Conservation (phyloP, 495 filamentous ascomycete genomes). For the Trichoderma erinaceum region DNA sequence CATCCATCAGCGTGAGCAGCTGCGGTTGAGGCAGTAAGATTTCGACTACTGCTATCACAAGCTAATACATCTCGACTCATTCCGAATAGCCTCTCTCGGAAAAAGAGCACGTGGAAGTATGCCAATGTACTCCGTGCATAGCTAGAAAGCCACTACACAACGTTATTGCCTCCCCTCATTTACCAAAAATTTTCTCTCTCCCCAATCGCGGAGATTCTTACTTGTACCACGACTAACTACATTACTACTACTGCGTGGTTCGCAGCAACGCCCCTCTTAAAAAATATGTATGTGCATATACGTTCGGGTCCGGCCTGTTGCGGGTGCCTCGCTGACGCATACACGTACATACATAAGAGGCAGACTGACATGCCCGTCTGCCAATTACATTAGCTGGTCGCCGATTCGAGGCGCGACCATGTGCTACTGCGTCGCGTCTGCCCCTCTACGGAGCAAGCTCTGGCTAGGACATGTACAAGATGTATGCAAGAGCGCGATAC, state of each 20-base stretch:
- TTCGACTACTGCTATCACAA: too few species aligned
- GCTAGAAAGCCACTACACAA: background rate
- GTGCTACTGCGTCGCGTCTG: constrained; percentile 8
- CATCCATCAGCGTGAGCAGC: background rate
- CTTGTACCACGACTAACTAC: too few species aligned
- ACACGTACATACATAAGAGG: background rate
- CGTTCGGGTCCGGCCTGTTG: background rate
- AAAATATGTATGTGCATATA: background rate
- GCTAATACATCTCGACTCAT: too few species aligned
- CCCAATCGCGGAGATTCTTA: background rate
- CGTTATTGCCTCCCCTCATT: background rate
- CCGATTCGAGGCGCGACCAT: constrained; percentile 4
- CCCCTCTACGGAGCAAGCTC: constrained; percentile 1
- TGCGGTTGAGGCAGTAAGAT: too few species aligned
- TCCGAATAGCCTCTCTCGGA: background rate
- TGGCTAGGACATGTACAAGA: background rate
- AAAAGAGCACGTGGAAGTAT: background rate
- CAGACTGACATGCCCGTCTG: background rate
- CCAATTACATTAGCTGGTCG: background rate
- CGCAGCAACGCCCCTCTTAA: constrained; percentile 10
- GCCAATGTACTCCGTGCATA: constrained; percentile 3
- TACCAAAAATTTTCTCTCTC: background rate
- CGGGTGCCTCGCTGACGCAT: background rate
- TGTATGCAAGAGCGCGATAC: background rate
- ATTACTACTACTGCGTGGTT: background rate